Percentiles rank a stretch among this genome's conserved stretches.
phyloP scores from a whole-genome alignment of 306 rosid genomes.

The Quillaja saponaria region DNA sequence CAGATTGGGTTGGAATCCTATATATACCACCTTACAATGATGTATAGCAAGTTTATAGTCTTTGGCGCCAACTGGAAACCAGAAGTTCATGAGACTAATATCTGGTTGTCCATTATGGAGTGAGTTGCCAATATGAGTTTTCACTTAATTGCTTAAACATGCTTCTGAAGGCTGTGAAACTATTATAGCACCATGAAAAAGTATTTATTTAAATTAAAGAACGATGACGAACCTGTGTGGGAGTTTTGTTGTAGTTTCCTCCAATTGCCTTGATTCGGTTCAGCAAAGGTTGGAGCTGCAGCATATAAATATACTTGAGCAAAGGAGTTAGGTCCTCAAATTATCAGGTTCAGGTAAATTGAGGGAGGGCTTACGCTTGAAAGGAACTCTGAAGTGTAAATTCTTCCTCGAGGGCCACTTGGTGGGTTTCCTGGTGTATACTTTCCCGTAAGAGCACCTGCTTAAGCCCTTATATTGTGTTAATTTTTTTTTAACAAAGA shows the following conservation, averaged over 20 bases:
- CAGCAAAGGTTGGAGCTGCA: constrained; percentile 89
- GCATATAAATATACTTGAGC: constrained; percentile 26
- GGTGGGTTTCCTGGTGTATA: constrained; percentile 80
- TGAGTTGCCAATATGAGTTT: background rate
- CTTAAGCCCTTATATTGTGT: constrained; percentile 18
- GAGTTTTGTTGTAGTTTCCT: constrained; percentile 54
- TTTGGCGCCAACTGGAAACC: background rate
- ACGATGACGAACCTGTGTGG: constrained; percentile 63
- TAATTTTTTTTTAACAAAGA: background rate
- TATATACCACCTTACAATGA: background rate
- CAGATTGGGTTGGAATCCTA: constrained; percentile 3
- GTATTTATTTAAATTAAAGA: constrained; percentile 23
- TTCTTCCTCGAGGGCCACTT: constrained; percentile 71
- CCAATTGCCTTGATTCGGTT: constrained; percentile 66
- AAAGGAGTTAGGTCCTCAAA: constrained; percentile 21
- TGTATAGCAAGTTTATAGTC: background rate
- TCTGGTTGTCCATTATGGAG: background rate
- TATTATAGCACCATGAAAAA: background rate
- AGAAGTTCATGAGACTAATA: background rate
- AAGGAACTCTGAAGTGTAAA: constrained; percentile 75
- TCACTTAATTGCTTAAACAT: background rate
- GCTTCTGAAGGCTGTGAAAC: background rate
- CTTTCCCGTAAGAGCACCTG: constrained; percentile 89
- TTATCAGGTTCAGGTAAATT: constrained; percentile 12
- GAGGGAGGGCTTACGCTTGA: constrained; percentile 44